Conservation (phyloP, 2,329 filamentous ascomycete species). For the Lasiodiplodia theobromae region DNA sequence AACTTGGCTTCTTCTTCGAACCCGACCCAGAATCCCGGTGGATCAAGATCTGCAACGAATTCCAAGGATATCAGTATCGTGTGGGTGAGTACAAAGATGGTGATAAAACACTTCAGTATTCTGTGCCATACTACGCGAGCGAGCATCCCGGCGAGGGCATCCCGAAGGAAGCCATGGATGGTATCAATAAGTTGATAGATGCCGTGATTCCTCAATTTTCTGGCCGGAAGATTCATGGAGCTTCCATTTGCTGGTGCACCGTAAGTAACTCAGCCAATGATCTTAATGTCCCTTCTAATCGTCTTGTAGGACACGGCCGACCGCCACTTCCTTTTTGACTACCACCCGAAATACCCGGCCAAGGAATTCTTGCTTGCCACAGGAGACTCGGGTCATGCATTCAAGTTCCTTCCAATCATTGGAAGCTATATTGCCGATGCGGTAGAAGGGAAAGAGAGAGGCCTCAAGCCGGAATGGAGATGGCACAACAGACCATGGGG, state of each 20-base stretch:
- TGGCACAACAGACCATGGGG: constrained; percentile 27
- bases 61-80: constrained; percentile 28
- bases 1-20: constrained; percentile 33
- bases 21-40: constrained; percentile 22
- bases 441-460: constrained; percentile 34
- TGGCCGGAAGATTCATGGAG: constrained; percentile 36
- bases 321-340: constrained; percentile 38
- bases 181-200: constrained; percentile 45
- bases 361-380: constrained; percentile 39
- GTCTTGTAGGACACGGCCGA: constrained; percentile 34
- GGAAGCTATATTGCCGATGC: constrained; percentile 41
- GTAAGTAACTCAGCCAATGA: background rate
- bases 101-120: constrained; percentile 10
- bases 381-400: constrained; percentile 41
- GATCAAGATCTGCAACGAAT: constrained; percentile 30
- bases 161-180: constrained; percentile 38
- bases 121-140: constrained; percentile 28
- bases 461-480: constrained; percentile 27
- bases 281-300: background rate
- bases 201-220: constrained; percentile 55
- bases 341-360: constrained; percentile 32
- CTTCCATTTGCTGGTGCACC: constrained; percentile 33
- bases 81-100: constrained; percentile 1
- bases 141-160: constrained; percentile 33
- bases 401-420: constrained; percentile 43